phyloP scores from a whole-genome alignment of 78 protist species.

The Dictyostelium firmibasis region DNA sequence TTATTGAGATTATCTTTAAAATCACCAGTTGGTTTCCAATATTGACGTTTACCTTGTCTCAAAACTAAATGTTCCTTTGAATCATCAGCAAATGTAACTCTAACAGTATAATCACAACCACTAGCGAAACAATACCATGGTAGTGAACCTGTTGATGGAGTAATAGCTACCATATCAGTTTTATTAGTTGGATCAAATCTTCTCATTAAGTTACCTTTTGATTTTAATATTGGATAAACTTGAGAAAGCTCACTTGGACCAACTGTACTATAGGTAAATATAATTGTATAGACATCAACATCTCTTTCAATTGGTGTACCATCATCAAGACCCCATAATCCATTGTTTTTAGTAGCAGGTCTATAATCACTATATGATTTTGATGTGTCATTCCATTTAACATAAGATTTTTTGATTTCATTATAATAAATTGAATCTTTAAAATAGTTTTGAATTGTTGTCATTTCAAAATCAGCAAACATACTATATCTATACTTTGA shows the following conservation, averaged over 20 bases:
- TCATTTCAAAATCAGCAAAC: slow-evolving; percentile 36
- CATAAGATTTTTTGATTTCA: background rate
- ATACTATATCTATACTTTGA: background rate
- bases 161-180: background rate
- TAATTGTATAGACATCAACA: slow-evolving; percentile 9
- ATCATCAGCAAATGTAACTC: slow-evolving; percentile 28
- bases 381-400: background rate
- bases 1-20: background rate
- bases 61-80: background rate
- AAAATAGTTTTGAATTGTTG: slow-evolving; percentile 16
- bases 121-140: background rate
- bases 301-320: slow-evolving; percentile 7
- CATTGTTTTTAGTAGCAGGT: background rate
- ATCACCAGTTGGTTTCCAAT: background rate
- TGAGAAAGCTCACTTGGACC: background rate
- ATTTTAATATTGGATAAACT: slow-evolving; percentile 1
- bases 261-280: background rate
- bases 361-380: background rate
- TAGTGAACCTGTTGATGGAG: background rate
- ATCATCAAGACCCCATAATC: background rate
- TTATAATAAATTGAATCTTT: background rate
- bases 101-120: slow-evolving; percentile 50
- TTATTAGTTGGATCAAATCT: slow-evolving; percentile 32
- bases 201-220: slow-evolving; percentile 18
- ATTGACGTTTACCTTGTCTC: background rate